Base-by-base conservation (phyloP, 176 grass and related monocot genomes). In the Cymbopogon citratus region DNA sequence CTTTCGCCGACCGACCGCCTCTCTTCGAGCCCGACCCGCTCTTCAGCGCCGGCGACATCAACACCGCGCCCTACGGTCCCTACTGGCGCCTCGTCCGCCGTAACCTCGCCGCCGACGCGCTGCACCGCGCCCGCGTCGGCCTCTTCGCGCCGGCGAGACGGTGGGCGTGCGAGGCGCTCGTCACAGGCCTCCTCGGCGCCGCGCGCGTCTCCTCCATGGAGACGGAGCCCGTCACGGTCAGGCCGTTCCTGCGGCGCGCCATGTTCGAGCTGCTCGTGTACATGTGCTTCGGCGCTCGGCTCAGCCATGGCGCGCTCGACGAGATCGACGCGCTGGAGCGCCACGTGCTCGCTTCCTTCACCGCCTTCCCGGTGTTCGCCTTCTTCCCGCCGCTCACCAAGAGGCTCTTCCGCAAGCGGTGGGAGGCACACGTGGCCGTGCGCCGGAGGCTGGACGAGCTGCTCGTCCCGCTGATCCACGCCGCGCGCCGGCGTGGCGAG, bases 281-380 rank as follows among this genome's bases (percentile, higher is more conserved):
- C 54, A 89, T 94, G 84, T 87, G 89, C 84, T 78, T 94, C 68
- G 89, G 92, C 29, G 89, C 57, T 57, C 79, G 80, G 56, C 74
- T 85, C 13, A 38, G 74, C 23, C 41, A 63, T 27, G 43, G 71
- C 15, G 14, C 39, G 39, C 76, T 92, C 68, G 63, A 41, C n/a
- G 84, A 91, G 48, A 62, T 94, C 57, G 69, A 89, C 65, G 18
- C 18, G 56, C 62, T 84, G 69, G 28, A 85, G 63, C 33, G 23
- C 1, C 10, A 12, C 5, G 15, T 85, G 18, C 78, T 89, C 26
- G 26, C 16, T 24, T 59, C 61, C 34, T 8, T 82, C 56, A 45
- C 71, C 3, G 65, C 63, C 45, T 82, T 89, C 57, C 76, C 76
- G 23, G 24, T 91, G 69, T 94, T 90, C 74, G 34, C 71, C 63